Evolutionary conservation across 176 grass and related monocot genomes (phyloP), one percentile per base, ranked within the genome.

Genomic region (Miscanthus lutarioriparius): DNA sequence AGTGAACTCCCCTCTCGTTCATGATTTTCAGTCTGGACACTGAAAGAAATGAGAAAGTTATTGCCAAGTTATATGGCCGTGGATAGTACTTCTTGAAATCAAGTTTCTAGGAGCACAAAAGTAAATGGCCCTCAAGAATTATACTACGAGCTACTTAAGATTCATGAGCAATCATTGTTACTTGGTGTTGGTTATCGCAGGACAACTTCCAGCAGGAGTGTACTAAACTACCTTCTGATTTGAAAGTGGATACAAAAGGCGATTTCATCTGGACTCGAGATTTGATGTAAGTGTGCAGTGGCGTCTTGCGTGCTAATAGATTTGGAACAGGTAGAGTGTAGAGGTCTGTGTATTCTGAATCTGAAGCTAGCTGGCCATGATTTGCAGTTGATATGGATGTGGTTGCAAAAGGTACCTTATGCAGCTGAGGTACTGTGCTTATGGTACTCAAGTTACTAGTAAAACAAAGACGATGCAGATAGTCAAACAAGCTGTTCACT

Each of bases 41-140:
- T 90, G 64, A 83, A 82, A 66, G 69, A 77, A 67, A 83, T 83
- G 82, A 67, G 84, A 68, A 91, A 88, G 81, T 78, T 80, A 66
- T 90, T 43, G 90, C 78, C 59, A 83, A 83, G 17, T 70, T 70
- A 76, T 61, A n/a, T 86, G 74, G 74, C 22, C 90, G 83, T 85
- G 87, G 77, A 72, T 64, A 81, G 80, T 82, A 39, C 85, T 64
- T 39, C 87, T 64, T 39, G 20, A 70, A 40, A 68, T 9, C 19
- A 20, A 72, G 39, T 26, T 72, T 26, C 10, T 25, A 62, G 5
- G 87, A 61, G 79, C 53, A 56, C 19, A 56, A 22, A 56, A 85
- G n/a, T 62, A 82, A 83, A 87, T 89, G 87, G 59, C 79, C 86
- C 80, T 40, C 86, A 89, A 85, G 80, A 91, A 81, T 79, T 77